phyloP scores from a whole-genome alignment of 176 grass and related monocot genomes.

The Eragrostis curvula region DNA sequence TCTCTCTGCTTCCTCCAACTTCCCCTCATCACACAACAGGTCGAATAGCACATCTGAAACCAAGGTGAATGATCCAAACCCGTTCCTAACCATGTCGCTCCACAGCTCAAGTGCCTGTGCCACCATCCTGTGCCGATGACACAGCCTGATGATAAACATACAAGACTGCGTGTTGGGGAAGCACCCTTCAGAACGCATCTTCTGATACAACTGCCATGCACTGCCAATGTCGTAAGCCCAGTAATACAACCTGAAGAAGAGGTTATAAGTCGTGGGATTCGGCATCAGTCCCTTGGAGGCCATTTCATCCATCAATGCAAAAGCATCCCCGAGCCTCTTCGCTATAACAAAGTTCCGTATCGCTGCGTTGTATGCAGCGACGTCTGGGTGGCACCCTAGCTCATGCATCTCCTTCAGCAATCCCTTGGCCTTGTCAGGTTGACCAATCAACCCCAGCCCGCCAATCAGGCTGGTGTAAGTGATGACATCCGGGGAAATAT shows the following conservation, averaged over 20 bases:
- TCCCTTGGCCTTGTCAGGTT: slow-evolving; percentile 80
- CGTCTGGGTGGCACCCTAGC: slow-evolving; percentile 69
- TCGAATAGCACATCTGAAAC: slow-evolving; percentile 89
- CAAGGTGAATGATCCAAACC: slow-evolving; percentile 77
- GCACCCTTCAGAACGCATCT: slow-evolving; percentile 64
- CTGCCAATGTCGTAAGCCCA: slow-evolving; percentile 71
- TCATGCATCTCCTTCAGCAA: slow-evolving; percentile 87
- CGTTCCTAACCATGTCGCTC: slow-evolving; percentile 76
- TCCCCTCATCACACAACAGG: slow-evolving; percentile 78
- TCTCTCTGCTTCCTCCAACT: slow-evolving; percentile 75
- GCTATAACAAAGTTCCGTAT: slow-evolving; percentile 90
- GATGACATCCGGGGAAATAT: slow-evolving; percentile 72
- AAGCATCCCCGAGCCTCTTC: slow-evolving; percentile 80
- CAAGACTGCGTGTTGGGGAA: slow-evolving; percentile 87
- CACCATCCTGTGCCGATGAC: slow-evolving; percentile 55
- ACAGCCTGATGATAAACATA: slow-evolving; percentile 89
- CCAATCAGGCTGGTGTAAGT: slow-evolving; percentile 88
- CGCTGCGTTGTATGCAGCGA: slow-evolving; percentile 65
- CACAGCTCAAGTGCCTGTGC: slow-evolving; percentile 69
- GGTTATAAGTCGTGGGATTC: slow-evolving; percentile 87
- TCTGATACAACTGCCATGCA: slow-evolving; percentile 64
- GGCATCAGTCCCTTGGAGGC: slow-evolving; percentile 58
- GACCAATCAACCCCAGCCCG: slow-evolving; percentile 75
- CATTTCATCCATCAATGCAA: slow-evolving; percentile 83
- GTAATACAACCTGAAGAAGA: slow-evolving; percentile 89